A percentile compares a stretch with the other conserved stretches of the same genome.
These are phyloP conservation scores for Salmacisia buchloeana DNA, from an alignment of 1,284 basidiomycete genomes.

Conservation along the genomic window DNA sequence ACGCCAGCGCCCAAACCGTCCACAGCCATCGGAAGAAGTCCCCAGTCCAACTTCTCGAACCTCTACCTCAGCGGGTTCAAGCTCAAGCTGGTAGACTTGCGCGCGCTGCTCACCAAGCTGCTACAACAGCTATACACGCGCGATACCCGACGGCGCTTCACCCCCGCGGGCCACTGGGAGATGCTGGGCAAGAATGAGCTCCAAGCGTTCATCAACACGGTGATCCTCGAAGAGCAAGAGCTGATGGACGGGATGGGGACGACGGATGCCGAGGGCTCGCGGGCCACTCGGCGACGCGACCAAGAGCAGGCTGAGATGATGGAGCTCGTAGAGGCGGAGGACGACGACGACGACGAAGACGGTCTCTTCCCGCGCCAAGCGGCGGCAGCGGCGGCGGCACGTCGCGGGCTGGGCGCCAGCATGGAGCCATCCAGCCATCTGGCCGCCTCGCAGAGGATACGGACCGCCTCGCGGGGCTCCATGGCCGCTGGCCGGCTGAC, in stretches of 20 bases:
- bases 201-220: conserved; percentile 80
- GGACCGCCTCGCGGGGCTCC: neutral
- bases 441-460: conserved; percentile 9
- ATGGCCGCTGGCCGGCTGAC: conserved; percentile 43
- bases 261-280: conserved; percentile 3
- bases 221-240: conserved; percentile 56
- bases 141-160: conserved; percentile 30
- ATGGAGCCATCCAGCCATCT: conserved; percentile 18
- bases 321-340: conserved; percentile 12
- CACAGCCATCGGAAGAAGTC: conserved; percentile 49
- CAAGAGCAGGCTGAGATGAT: conserved; percentile 7
- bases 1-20: conserved; percentile 55
- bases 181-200: conserved; percentile 67
- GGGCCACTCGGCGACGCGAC: neutral
- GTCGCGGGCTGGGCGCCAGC: neutral
- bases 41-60: neutral
- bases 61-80: conserved; percentile 26
- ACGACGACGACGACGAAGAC: conserved; percentile 7
- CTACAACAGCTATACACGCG: conserved; percentile 46
- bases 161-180: conserved; percentile 69
- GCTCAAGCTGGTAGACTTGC: conserved; percentile 23
- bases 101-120: conserved; percentile 31
- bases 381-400: conserved; percentile 1
- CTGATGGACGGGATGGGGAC: conserved; percentile 13
- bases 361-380: neutral